These are phyloP conservation scores for Saccharomycopsis oosterbeekiorum DNA, from an alignment of 805 yeast genomes.

Conservation along the genomic window DNA sequence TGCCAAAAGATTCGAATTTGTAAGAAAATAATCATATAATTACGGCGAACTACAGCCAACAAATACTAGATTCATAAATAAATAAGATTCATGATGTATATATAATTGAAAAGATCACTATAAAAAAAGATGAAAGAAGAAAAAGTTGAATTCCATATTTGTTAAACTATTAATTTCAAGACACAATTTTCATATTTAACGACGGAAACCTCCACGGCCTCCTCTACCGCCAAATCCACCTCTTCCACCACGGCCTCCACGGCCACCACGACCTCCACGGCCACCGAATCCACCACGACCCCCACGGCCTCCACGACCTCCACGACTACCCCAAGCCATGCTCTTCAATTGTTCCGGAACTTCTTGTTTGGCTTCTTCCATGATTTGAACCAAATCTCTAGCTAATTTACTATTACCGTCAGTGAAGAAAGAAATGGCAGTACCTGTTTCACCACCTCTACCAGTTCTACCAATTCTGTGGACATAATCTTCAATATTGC, in stretches of 20 bases:
- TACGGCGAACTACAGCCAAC: no score
- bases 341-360: constrained; percentile 72
- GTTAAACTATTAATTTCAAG: no score
- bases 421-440: constrained; percentile 91
- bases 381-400: constrained; percentile 76
- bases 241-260: constrained; percentile 40
- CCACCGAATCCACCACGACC: constrained; percentile 38
- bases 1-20: no score
- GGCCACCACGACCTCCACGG: constrained; percentile 27
- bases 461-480: constrained; percentile 99
- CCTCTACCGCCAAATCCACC: constrained; percentile 20
- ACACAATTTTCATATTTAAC: no score
- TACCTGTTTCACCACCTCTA: constrained; percentile 95
- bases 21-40: no score
- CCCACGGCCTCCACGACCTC: constrained; percentile 49
- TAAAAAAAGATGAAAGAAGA: neutral
- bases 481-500: constrained; percentile 95
- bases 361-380: constrained; percentile 91
- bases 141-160: neutral
- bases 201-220: neutral
- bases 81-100: no score
- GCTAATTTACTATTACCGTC: constrained; percentile 82
- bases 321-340: constrained; percentile 61
- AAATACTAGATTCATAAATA: no score
- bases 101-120: neutral